Evolutionary conservation across 1,284 basidiomycete genomes (phyloP), one percentile per base, ranked within the genome.

Genomic region (Melampsora americana): DNA sequence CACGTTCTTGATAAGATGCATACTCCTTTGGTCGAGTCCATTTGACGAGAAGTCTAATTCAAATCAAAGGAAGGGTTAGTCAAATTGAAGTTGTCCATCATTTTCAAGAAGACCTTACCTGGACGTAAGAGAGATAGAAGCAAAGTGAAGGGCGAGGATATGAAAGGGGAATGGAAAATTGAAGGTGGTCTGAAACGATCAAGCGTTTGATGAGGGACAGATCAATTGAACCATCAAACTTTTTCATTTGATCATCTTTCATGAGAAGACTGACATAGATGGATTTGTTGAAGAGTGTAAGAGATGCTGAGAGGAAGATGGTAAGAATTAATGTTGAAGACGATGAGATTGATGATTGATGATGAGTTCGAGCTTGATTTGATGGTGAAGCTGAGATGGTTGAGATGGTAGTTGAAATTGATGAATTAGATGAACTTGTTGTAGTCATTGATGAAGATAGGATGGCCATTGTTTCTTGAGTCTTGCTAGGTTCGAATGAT

Each of bases 81-180:
- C 20, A 53, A 39, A 50, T 23, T 1, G 20, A 39, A 11, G n/a
- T 35, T 2, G 20, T 69, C 18, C 4, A 18, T 20, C 6, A 26
- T n/a, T 11, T 30, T 3, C 50, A 39, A 69, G 14, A 16, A 62
- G 3, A 35, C 3, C 7, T n/a, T 71, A 71, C 69, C 69, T 48
- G 2, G 70, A 72, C 1, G 70, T 72, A 16, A 72, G 23, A 11
- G 70, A 72, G 61, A 72, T 72, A 26, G 70, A 28, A 11, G 61
- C 70, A 39, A 72, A 72, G 50, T 72, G 70, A 12, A 65, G 61
- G 1, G 70, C 61, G 61, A 72, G 70, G 2, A 72, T 44, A 23
- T 72, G 61, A 60, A 72, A 72, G 7, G 70, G 70, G 46, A 30
- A 72, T 16, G 70, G 70, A 16, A 64, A 72, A 32, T 39, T 14